Conservation (phyloP, 371 early-diverging fungal genomes). For the Synchytrium microbalum region DNA sequence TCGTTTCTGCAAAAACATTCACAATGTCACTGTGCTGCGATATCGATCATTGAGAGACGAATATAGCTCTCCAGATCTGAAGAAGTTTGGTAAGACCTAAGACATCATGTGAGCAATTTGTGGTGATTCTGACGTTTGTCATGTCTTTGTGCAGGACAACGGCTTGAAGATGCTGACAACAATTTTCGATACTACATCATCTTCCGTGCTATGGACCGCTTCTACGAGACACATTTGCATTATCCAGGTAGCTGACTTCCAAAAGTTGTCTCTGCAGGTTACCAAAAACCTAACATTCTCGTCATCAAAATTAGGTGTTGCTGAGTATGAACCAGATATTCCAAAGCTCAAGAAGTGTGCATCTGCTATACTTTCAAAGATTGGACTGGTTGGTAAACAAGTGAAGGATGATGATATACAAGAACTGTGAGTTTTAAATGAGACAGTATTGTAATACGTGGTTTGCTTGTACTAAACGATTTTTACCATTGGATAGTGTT, state of each 20-base stretch:
- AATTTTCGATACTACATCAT: slow-evolving; percentile 58
- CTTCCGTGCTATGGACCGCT: slow-evolving; percentile 66
- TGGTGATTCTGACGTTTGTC: background rate
- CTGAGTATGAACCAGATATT: slow-evolving; percentile 30
- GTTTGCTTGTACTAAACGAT: too few species aligned
- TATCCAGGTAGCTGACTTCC: slow-evolving; percentile 32
- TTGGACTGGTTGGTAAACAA: slow-evolving; percentile 10
- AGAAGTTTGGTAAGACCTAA: slow-evolving; percentile 4
- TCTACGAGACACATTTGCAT: slow-evolving; percentile 42
- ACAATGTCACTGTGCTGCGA: slow-evolving; percentile 54
- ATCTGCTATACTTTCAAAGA: slow-evolving; percentile 6
- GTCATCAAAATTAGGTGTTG: slow-evolving; percentile 12
- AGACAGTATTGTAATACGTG: too few species aligned
- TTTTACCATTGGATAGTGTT: slow-evolving; percentile 43
- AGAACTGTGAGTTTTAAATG: slow-evolving; percentile 32
- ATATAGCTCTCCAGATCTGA: slow-evolving; percentile 12
- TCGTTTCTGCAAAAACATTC: slow-evolving; percentile 77
- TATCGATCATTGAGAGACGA: slow-evolving; percentile 55
- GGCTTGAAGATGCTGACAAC: slow-evolving; percentile 47
- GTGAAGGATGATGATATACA: slow-evolving; percentile 37
- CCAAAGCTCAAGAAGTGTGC: slow-evolving; percentile 23
- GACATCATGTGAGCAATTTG: background rate
- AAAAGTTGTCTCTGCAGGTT: slow-evolving; percentile 6
- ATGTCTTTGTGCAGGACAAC: slow-evolving; percentile 7
- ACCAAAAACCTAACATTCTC: slow-evolving; percentile 7